Evolutionary conservation across 78 protist species (phyloP), one percentile per base, ranked within the genome.

Genomic region (Dictyostelium brefeldianum): DNA sequence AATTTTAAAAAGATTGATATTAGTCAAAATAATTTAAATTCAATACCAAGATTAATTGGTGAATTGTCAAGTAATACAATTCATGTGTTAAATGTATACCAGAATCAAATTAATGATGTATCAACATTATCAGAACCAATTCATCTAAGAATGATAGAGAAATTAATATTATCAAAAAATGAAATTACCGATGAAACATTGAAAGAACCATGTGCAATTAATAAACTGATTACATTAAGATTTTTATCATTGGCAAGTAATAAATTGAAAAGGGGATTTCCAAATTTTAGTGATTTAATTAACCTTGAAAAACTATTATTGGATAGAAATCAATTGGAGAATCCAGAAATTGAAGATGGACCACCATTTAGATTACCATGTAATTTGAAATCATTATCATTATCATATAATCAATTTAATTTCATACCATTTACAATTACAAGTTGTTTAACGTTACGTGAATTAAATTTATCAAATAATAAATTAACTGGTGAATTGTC

Each of bases 81-180:
- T 36, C 62, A 75, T 20, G 62, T 75, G 0, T 48, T 75, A n/a
- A 75, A 75, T 27, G n/a, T 75, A 43, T 75, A 48, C 25, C 81
- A 75, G 27, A 75, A 75, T 25, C 81, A 75, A 75, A 48, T 75
- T 5, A 14, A n/a, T n/a, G 29, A 20, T 14, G 25, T 75, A 4
- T 18, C 36, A 12, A 41, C 20, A 41, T 10, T 65, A 9, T 15
- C 41, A 10, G 56, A 51, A 51, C 75, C 75, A 25, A 31, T 11
- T 29, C 14, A n/a, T 18, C 50, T 75, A 50, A 43, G 17, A 36
- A 75, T 17, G 50, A 14, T 75, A 22, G 81, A 75, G 22, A 75
- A 75, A 53, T 48, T 75, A 48, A 75, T 75, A 36, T n/a, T 75
- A 22, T 75, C 81, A 22, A 25, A 75, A n/a, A 75, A 75, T 48